Conservation (phyloP, 2,329 filamentous ascomycete species). For the Exophiala sideris region DNA sequence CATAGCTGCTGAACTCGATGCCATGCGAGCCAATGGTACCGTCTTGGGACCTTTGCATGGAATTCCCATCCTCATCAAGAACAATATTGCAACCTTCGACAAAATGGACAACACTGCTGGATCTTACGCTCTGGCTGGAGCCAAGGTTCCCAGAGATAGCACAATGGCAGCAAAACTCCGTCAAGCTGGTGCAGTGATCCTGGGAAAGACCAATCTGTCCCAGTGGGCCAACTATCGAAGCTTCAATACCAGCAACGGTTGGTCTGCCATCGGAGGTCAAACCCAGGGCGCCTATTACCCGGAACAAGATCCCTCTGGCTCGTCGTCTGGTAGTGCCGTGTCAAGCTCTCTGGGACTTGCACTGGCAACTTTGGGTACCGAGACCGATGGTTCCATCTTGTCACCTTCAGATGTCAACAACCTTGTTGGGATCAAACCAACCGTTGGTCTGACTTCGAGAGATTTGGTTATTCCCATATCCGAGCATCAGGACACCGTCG, state of each 20-base stretch:
- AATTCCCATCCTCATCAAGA: slow-evolving; percentile 64
- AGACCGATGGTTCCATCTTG: slow-evolving; percentile 64
- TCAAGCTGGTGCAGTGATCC: slow-evolving; percentile 59
- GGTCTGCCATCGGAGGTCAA: slow-evolving; percentile 64
- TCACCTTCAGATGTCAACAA: slow-evolving; percentile 55
- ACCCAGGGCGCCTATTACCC: slow-evolving; percentile 60
- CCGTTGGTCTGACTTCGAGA: slow-evolving; percentile 48
- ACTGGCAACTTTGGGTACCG: slow-evolving; percentile 58
- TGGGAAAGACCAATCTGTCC: slow-evolving; percentile 64
- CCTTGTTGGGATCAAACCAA: slow-evolving; percentile 65
- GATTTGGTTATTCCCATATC: slow-evolving; percentile 64
- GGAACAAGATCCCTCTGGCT: slow-evolving; percentile 60
- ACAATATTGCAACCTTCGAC: slow-evolving; percentile 63
- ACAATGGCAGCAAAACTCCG: slow-evolving; percentile 60
- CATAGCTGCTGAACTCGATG: slow-evolving; percentile 50
- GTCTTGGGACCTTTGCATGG: slow-evolving; percentile 58
- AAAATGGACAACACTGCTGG: slow-evolving; percentile 64
- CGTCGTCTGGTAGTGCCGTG: slow-evolving; percentile 62
- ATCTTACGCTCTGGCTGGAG: slow-evolving; percentile 60
- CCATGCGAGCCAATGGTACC: slow-evolving; percentile 46
- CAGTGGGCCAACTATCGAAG: slow-evolving; percentile 65
- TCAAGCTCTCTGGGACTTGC: slow-evolving; percentile 58
- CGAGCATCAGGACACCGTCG: slow-evolving; percentile 32
- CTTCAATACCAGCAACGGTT: slow-evolving; percentile 55
- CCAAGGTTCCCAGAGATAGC: slow-evolving; percentile 55